Evolutionary conservation across 176 grass and related monocot species (phyloP).

Genomic region (Metroxylon sagu): DNA sequence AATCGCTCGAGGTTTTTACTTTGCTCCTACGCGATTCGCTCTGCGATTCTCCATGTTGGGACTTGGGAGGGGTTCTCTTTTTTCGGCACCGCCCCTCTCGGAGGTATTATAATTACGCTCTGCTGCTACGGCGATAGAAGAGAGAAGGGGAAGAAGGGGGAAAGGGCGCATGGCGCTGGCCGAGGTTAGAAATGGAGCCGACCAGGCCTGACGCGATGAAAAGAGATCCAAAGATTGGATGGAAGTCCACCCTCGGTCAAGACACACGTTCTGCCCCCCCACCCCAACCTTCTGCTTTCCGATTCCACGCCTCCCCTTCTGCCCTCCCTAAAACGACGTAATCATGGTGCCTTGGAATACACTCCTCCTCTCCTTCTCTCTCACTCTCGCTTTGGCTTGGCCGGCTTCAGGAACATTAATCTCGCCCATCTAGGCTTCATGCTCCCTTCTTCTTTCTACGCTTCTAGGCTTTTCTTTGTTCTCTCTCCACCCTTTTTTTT

Average conservation of each 20-base stretch:
- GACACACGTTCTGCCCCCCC: constrained; percentile 43
- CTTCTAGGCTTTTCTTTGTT: neutral
- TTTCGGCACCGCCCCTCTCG: constrained; percentile 31
- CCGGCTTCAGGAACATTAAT: neutral
- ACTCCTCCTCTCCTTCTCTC: neutral
- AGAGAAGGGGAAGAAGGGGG: constrained; percentile 8
- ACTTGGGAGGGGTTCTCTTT: constrained; percentile 55
- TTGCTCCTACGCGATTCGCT: constrained; percentile 71
- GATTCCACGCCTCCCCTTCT: constrained; percentile 28
- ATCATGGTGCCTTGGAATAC: constrained; percentile 36
- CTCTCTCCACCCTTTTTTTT: neutral
- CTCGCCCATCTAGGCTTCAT: constrained; percentile 2
- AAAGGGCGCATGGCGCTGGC: constrained; percentile 14
- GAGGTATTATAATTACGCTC: constrained; percentile 53
- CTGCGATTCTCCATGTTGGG: constrained; percentile 46
- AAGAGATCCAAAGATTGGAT: constrained; percentile 12
- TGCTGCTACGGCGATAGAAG: constrained; percentile 50
- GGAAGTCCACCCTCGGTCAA: constrained; percentile 37
- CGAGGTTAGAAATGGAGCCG: constrained; percentile 35
- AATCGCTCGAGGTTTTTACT: constrained; percentile 41
- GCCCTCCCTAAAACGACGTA: constrained; percentile 19
- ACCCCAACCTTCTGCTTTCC: constrained; percentile 27
- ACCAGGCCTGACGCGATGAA: constrained; percentile 16
- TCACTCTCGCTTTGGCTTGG: neutral
- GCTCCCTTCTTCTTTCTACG: neutral